Base-by-base conservation (phyloP, 441 rosid species). In the Croton setiger region DNA sequence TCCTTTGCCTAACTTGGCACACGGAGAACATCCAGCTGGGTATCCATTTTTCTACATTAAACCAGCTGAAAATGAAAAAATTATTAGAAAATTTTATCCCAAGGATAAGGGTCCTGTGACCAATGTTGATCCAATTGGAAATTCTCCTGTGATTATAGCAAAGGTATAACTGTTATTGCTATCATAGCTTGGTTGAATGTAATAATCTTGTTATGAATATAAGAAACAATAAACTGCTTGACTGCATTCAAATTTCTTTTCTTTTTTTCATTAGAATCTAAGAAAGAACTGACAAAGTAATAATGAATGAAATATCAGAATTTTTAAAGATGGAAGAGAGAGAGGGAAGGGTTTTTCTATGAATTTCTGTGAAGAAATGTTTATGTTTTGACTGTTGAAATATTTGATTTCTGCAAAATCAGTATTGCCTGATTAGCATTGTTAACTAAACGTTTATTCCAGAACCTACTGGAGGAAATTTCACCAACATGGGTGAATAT, bases 401-500 rank as follows among this genome's bases (percentile, higher is more conserved):
- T 41, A 53, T 62, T 51, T 66, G 14, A n/a, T 63, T 68, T 44
- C 43, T 7, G 64, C 36, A 36, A 11, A n/a, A 69, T 36, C 57
- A 41, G 27, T 62, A 20, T 55, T 45, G n/a, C 59, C 33, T 14
- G 68, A n/a, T 44, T 72, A 63, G 69, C 17, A 9, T 48, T 27
- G 47, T 15, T 5, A 55, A 39, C 77, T 61, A 44, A 67, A 74
- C 47, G 53, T 74, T 36, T 71, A 41, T 65, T 79, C 66, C 82
- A 90, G 96, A 58, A 84, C 49, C n/a, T 78, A 61, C 76, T 90
- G 68, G 87, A 84, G 76, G 85, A 86, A n/a, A 85, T 85, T 78
- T 71, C 96, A 31, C 92, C 90, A 20, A 86, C 90, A 36, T 90
- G 96, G 96, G 80, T 90, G 87, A 90, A 90, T 79, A 63, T 90